Evolutionary conservation across 805 yeast species (phyloP), one percentile per base, ranked within the genome.

Genomic region (Dipodascus geniculatus): DNA sequence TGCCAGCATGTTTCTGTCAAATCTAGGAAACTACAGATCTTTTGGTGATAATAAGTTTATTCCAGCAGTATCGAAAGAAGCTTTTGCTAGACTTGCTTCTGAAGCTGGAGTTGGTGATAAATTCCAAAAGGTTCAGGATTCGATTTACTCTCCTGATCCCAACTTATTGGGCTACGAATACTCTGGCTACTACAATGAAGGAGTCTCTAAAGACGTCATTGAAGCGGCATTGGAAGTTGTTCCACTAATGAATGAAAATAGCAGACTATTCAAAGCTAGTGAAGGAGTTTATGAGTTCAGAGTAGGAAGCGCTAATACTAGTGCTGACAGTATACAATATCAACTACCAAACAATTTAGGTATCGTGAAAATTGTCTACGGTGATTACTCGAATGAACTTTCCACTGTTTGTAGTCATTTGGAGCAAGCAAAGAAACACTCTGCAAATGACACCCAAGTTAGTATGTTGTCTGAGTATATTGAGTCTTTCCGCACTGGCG

Each of bases 1-100:
- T 59, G 77, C 85, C 17, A 75, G 83, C 14, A 85, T 80, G 65
- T 78, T 83, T 58, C 69, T 82, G 58, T 71, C 79, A 49, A 83
- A 82, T 65, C 69, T 87, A 79, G 66, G 84, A 82, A 28, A 83
- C 88, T 44, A 91, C 85, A 71, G 87, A 69, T 83, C 93, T 0
- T 88, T 88, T 66, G 96, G 96, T 59, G 96, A 88, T 69, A 79
- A 79, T 60, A 88, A 88, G 68, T 88, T 88, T 63, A 74, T 88
- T 57, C 96, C 96, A 42, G 70, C 79, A 51, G 62, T 87, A 42
- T 54, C 75, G 0, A 63, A 60, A 31, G 76, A 67, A 0, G 74
- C 74, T 3, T 81, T 87, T 59, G 76, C 71, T 54, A 58, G 68
- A 22, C 69, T 85, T 24, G 73, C 77, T 17, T 57, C 72, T 1